Evolutionary conservation across 2,329 filamentous ascomycete species (phyloP).

Genomic region (Colletotrichum paranaense): DNA sequence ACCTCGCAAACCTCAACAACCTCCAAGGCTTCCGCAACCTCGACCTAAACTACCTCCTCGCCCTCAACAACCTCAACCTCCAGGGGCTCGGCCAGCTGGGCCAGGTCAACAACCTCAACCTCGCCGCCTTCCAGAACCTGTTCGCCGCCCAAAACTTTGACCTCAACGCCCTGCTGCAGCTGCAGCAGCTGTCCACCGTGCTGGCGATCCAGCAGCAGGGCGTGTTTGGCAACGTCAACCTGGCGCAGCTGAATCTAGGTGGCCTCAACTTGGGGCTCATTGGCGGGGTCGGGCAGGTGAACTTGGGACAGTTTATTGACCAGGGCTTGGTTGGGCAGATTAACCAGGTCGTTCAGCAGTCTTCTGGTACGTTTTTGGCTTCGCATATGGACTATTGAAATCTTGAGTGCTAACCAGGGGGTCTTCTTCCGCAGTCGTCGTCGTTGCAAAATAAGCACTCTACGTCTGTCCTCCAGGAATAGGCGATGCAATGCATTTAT

Average conservation of each 20-base stretch:
- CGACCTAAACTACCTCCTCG: slow-evolving; percentile 58
- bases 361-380: background rate
- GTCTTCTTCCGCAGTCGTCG: background rate
- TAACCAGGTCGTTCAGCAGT: slow-evolving; percentile 40
- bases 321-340: slow-evolving; percentile 43
- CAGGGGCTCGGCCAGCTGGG: slow-evolving; percentile 52
- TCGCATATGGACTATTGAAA: background rate
- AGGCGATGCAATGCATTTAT: background rate
- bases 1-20: slow-evolving; percentile 53
- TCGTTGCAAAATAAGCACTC: slow-evolving; percentile 14
- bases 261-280: slow-evolving; percentile 45
- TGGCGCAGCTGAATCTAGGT: slow-evolving; percentile 41
- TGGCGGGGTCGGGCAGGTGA: slow-evolving; percentile 40
- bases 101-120: slow-evolving; percentile 50
- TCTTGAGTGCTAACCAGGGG: background rate
- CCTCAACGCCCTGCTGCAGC: slow-evolving; percentile 51
- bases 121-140: slow-evolving; percentile 53
- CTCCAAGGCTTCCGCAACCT: slow-evolving; percentile 53
- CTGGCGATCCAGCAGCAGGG: slow-evolving; percentile 47
- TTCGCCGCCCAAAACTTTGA: slow-evolving; percentile 55
- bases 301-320: slow-evolving; percentile 45
- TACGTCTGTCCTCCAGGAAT: background rate
- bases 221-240: slow-evolving; percentile 44
- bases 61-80: slow-evolving; percentile 58
- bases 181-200: slow-evolving; percentile 54